A percentile compares a stretch with the other conserved stretches of the same genome.
Conservation (phyloP, 2,329 filamentous ascomycete species). For the Alternaria gansuensis region DNA sequence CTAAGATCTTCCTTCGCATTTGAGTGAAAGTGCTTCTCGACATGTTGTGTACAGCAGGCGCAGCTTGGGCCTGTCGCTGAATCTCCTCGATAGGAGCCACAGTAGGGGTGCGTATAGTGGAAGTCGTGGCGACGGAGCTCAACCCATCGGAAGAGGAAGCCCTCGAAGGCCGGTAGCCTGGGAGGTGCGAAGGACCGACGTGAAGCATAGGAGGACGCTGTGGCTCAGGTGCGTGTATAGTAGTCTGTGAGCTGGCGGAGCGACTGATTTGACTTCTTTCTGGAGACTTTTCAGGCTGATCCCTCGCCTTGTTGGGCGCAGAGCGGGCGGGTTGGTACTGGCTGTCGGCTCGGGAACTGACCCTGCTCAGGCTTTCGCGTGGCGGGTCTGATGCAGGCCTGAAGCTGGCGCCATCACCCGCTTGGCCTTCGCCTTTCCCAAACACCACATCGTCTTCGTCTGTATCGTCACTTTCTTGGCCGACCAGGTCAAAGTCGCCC, state of each 20-base stretch:
- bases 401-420: constrained; percentile 34
- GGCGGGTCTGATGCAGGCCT: constrained; percentile 33
- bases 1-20: constrained; percentile 86
- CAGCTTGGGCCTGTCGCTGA: constrained; percentile 32
- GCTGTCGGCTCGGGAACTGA: constrained; percentile 37
- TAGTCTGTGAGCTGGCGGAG: constrained; percentile 34
- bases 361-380: constrained; percentile 34
- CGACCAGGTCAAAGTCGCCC: constrained; percentile 37
- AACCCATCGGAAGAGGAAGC: constrained; percentile 58
- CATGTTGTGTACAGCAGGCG: constrained; percentile 50
- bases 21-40: constrained; percentile 58
- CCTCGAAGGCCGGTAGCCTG: constrained; percentile 57
- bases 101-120: constrained; percentile 45
- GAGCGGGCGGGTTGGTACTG: constrained; percentile 36
- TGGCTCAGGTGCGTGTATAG: constrained; percentile 41
- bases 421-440: constrained; percentile 36
- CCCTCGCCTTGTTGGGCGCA: constrained; percentile 30
- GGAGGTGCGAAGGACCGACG: constrained; percentile 59
- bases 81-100: constrained; percentile 47
- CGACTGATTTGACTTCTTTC: constrained; percentile 36
- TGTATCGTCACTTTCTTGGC: constrained; percentile 46
- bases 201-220: constrained; percentile 54
- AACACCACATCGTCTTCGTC: constrained; percentile 46
- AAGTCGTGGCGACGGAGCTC: constrained; percentile 50
- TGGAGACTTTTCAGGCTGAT: constrained; percentile 37